These are phyloP conservation scores for Hura crepitans DNA, from an alignment of 441 rosid species.

Conservation along the genomic window DNA sequence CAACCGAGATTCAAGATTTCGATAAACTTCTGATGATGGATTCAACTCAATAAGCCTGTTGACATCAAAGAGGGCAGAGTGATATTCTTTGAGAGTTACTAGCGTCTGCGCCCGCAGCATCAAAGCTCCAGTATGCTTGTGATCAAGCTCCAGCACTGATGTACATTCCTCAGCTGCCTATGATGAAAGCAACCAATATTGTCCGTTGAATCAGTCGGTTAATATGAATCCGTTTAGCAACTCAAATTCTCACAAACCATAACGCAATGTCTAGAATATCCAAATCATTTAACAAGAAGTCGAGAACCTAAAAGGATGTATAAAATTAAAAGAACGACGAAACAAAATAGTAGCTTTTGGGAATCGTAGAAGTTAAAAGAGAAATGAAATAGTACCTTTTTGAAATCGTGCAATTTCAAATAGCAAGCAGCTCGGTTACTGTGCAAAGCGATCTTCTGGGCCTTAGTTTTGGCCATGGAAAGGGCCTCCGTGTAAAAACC, in stretches of 20 bases:
- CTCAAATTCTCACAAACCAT: neutral
- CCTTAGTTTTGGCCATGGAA: constrained; percentile 54
- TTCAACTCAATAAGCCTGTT: constrained; percentile 72
- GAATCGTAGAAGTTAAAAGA: neutral
- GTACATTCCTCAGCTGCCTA: constrained; percentile 93
- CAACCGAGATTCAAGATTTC: constrained; percentile 70
- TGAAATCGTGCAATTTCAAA: constrained; percentile 71
- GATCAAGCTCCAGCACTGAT: constrained; percentile 88
- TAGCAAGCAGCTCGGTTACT: constrained; percentile 93
- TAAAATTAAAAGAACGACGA: neutral
- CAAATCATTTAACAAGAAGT: too few relatives aligned
- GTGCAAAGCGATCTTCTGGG: constrained; percentile 82
- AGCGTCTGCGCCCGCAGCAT: constrained; percentile 89
- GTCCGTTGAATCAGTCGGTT: neutral
- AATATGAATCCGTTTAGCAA: neutral
- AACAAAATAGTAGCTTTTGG: too few relatives aligned
- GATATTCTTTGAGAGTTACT: constrained; percentile 73
- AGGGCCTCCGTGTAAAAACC: constrained; percentile 75
- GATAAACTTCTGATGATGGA: constrained; percentile 79
- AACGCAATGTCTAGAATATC: neutral
- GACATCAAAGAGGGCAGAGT: constrained; percentile 83
- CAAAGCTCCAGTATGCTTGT: constrained; percentile 77
- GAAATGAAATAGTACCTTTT: constrained; percentile 39
- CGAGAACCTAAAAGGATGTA: neutral
- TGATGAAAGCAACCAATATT: neutral